phyloP scores from a whole-genome alignment of 305 asterid species.

The Solanum hybrid region DNA sequence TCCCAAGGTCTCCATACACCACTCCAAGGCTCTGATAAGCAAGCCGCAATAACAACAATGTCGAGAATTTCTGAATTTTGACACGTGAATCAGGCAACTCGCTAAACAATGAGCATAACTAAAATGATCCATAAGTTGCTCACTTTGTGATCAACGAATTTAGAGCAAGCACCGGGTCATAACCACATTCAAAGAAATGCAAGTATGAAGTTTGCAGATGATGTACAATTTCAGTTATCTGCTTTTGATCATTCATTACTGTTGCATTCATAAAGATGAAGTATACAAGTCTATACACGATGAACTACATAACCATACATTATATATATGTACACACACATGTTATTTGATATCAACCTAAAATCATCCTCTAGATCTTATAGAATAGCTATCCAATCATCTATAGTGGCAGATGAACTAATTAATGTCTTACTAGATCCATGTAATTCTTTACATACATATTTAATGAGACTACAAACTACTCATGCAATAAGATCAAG shows the following conservation, averaged over 20 bases:
- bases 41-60: constrained; percentile 12
- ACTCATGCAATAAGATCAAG: neutral
- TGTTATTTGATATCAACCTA: neutral
- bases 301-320: neutral
- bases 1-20: constrained; percentile 22
- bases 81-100: neutral
- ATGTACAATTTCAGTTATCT: neutral
- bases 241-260: neutral
- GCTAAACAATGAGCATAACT: neutral
- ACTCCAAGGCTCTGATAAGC: constrained; percentile 24
- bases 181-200: neutral
- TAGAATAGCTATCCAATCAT: neutral
- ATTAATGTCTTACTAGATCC: neutral
- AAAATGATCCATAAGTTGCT: neutral
- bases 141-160: neutral
- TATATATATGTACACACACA: neutral
- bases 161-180: neutral
- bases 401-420: neutral
- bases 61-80: constrained; percentile 10
- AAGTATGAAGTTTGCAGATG: neutral
- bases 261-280: neutral
- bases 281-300: neutral
- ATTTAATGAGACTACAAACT: neutral
- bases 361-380: neutral
- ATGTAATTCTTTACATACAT: neutral